These are phyloP conservation scores for Vicia sativa DNA, from an alignment of 306 rosid species.

Conservation along the genomic window DNA sequence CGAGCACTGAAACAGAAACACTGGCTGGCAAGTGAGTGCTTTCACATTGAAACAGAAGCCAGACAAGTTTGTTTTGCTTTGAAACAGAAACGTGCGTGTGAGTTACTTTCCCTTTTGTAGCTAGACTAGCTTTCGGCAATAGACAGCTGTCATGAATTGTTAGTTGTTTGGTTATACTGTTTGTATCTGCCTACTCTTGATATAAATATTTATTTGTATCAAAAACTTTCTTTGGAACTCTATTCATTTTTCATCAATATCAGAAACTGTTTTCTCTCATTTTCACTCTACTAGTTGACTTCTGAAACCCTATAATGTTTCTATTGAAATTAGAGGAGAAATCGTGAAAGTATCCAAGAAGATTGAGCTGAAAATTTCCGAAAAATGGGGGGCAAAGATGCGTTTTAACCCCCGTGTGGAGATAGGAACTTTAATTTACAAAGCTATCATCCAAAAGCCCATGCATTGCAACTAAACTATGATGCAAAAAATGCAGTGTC, in stretches of 20 bases:
- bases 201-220: neutral
- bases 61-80: neutral
- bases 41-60: conserved; percentile 3
- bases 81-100: neutral
- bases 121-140: neutral
- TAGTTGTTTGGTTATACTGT: neutral
- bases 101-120: neutral
- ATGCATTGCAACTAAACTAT: neutral
- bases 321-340: conserved; percentile 1
- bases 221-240: neutral
- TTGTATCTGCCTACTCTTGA: neutral
- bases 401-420: neutral
- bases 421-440: neutral
- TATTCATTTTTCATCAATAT: conserved; percentile 4
- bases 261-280: conserved; percentile 6
- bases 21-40: neutral
- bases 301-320: neutral
- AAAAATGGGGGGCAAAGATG: neutral
- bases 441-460: neutral
- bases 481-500: neutral
- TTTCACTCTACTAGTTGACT: neutral
- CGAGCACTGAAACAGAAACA: neutral
- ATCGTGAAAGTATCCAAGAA: neutral
- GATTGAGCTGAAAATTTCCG: neutral
- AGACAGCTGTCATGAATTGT: neutral